These are phyloP conservation scores for Fusarium marasasianum DNA, from an alignment of 2,329 filamentous ascomycete genomes.

Conservation along the genomic window DNA sequence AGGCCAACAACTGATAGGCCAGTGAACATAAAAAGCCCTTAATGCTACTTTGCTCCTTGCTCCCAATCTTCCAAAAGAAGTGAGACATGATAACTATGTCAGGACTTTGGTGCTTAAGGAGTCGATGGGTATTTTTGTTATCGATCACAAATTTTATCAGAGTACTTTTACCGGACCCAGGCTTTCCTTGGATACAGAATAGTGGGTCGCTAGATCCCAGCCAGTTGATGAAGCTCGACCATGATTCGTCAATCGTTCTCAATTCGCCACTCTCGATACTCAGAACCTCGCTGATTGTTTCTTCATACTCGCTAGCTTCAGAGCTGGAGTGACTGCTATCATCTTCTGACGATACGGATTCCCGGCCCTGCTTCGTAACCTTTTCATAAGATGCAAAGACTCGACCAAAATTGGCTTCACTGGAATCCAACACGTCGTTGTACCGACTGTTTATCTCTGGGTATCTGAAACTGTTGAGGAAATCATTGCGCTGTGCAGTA, in stretches of 20 bases:
- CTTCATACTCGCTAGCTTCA: neutral
- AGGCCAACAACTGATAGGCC: rapidly evolving
- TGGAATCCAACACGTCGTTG: neutral
- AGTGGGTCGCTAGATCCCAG: neutral
- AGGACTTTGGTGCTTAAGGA: rapidly evolving
- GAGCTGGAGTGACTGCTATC: rapidly evolving
- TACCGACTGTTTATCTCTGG: slow-evolving; percentile 5
- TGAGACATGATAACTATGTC: rapidly evolving
- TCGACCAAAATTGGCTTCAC: neutral
- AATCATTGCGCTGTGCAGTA: neutral
- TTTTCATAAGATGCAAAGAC: neutral
- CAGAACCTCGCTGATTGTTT: too few species aligned
- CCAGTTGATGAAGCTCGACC: neutral
- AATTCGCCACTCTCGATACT: neutral
- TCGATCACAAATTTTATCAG: slow-evolving; percentile 9
- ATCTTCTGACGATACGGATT: rapidly evolving
- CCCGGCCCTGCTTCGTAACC: rapidly evolving
- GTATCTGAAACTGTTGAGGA: neutral
- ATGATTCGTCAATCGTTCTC: neutral
- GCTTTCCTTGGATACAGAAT: slow-evolving; percentile 21
- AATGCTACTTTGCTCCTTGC: neutral
- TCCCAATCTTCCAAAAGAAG: neutral
- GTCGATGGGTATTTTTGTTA: neutral
- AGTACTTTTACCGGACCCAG: slow-evolving; percentile 28
- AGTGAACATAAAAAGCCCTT: neutral